Evolutionary conservation across 2,329 filamentous ascomycete genomes (phyloP), one percentile per base, ranked within the genome.

Genomic region (Fusarium azukiicola): DNA sequence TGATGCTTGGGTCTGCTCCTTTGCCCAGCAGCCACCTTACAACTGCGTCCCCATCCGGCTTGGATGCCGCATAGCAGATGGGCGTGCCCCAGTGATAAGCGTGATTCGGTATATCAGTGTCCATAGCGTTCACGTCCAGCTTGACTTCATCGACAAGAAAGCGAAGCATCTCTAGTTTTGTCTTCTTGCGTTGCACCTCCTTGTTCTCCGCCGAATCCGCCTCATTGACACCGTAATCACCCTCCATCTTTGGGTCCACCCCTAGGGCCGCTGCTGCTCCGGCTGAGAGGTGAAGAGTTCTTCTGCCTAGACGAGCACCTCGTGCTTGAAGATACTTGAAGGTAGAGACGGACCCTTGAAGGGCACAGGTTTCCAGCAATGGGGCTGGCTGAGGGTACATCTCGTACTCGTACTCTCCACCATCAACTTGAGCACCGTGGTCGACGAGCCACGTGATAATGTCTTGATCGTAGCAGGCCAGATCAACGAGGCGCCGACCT

Each of bases 371-470:
- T 27, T 67, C 64, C 19, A 67, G 10, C 4, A 67, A n/a, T 13
- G 64, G 64, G 1, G 47, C 46, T 27, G 64, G 64, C 21, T 67
- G 64, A 11, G 64, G 64, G 12, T 27, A 67, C 2, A 67, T 50
- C 16, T 67, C 46, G 19, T 67, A 67, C 2, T 67, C 46, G 27
- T 67, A n/a, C n/a, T 67, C 64, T 9, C 58, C 74, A 5, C 70
- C 52, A 5, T 77, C 69, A 17, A 75, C 58, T 4, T 36, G 40
- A n/a, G 74, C 76, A 2, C 76, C 72, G 17, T 70, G 63, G 16
- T 67, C 70, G 12, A 77, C 67, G 8, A 78, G 64, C 76, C 76
- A 76, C 23, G 42, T 19, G 54, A 78, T 67, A n/a, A 64, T 23
- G 10, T 67, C 64, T 14, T 67, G 54, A 10, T 69, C 46, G 38